These are phyloP conservation scores for Globisporangium mamillatum DNA, from an alignment of 352 stramenopile species.

Conservation along the genomic window DNA sequence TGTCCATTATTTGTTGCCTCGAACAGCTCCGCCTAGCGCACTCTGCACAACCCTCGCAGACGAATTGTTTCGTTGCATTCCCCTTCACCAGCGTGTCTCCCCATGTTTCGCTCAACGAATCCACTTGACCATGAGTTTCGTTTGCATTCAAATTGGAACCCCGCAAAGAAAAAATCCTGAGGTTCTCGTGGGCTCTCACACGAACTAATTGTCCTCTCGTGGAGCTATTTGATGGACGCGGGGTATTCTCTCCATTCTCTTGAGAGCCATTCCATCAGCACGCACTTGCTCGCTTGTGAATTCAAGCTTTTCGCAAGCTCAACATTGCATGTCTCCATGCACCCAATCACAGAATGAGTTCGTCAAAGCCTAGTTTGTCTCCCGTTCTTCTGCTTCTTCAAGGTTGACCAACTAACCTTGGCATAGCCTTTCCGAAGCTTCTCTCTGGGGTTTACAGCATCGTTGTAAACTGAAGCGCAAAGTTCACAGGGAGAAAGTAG, in stretches of 20 bases:
- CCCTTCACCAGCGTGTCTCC: neutral
- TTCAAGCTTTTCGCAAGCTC: neutral
- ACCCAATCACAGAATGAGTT: neutral
- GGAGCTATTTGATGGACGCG: neutral
- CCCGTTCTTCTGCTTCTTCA: neutral
- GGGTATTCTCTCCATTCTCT: no score
- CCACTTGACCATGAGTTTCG: neutral
- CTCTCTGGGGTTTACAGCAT: neutral
- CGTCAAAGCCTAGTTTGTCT: neutral
- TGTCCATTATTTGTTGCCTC: no score
- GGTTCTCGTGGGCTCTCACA: neutral
- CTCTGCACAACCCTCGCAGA: neutral
- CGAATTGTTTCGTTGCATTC: neutral
- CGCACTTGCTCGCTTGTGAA: neutral
- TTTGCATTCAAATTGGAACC: neutral
- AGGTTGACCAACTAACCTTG: neutral
- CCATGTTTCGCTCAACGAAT: neutral
- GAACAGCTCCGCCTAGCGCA: neutral
- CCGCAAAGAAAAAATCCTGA: no score
- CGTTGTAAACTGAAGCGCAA: no score
- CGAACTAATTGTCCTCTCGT: neutral
- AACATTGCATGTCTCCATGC: neutral
- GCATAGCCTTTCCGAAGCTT: neutral
- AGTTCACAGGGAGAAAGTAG: no score
- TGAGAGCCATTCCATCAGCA: neutral